Base-by-base conservation (phyloP, 768 basidiomycete genomes). In the Hydnomerulius pinastri region DNA sequence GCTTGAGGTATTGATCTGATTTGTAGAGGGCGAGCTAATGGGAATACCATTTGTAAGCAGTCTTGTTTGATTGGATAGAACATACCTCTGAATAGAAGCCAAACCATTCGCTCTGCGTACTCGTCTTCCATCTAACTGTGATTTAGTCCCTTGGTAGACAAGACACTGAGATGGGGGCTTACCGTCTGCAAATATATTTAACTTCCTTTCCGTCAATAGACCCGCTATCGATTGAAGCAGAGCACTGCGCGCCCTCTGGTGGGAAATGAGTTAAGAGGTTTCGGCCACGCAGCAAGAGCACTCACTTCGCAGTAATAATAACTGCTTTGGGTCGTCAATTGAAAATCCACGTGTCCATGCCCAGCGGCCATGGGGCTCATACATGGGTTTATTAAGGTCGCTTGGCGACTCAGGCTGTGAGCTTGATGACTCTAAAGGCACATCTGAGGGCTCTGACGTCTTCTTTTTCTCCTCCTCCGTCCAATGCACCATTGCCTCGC, bases 11-110 rank as follows among this genome's bases (percentile, higher is more conserved):
- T 17, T 58, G 64, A 38, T 67, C 63, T 4, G 70, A 70, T 30
- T 77, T 77, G 67, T 79, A 81, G 1, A 85, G 61, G 4, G 75
- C 75, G 21, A 84, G 71, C 83, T 85, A 51, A 6, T 30, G 49
- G 37, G 51, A 39, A 25, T 54, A 51, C n/a, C 36, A 12, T 57
- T 24, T 15, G 45, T 28, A 39, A 29, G 30, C n/a, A 41, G 44
- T 28, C 23, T 59, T 59, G 52, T 58, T 57, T 9, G 49, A 25
- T 27, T 43, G 58, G 47, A 59, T 15, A 35, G 10, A 35, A 46
- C 68, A 36, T 23, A 67, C 74, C 64, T 76, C 75, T 4, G 71
- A 66, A 52, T 67, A 65, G 53, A 77, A 73, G 5, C 75, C 74
- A 13, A 63, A 54, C 73, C 75, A 73, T 20, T 67, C 63, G 28